Evolutionary conservation across 2,329 filamentous ascomycete genomes (phyloP), one percentile per base, ranked within the genome.

Genomic region (Amauroascus niger): DNA sequence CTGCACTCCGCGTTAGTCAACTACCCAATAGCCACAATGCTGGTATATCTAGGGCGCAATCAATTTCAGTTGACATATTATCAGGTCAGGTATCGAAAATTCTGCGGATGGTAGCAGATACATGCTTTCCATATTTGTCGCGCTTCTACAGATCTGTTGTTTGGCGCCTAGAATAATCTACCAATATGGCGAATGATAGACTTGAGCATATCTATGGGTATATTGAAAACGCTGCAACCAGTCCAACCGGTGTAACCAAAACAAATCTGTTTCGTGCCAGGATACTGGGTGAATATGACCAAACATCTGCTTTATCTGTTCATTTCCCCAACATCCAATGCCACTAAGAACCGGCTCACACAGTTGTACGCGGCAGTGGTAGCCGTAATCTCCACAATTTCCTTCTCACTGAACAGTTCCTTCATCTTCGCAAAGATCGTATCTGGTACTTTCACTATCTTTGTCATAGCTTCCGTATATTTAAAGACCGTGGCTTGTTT

Each of bases 381-480:
- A 30, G 85, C 81, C 43, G 86, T 90, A 58, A 93, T 78, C 73
- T 94, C 88, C 13, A 94, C 86, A 49, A 91, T 75, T 70, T 90
- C 85, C 63, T 78, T 76, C 57, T 90, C 84, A 22, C 65, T 75
- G 60, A 90, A 89, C 33, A 77, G 63, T 11, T 59, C 66, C 70
- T 77, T 84, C 59, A 94, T 60, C 60, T 72, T 70, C 28, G 66
- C 78, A 70, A 91, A 91, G 1, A 86, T 79, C 55, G 73, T 78
- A 47, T 93, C 84, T 11, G 73, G 69, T 6, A 95, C 87, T 49
- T 76, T 72, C 0, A 91, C 83, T 43, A 80, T 78, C 59, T 81
- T 74, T 48, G 88, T 95, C 86, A 94, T 94, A 66, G 87, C 86
- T 71, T 94, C 87, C 16, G 88, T 79, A 66, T 88, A 90, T 44